Evolutionary conservation across 1,284 basidiomycete species (phyloP).

Genomic region (Rhodotorula sp.): DNA sequence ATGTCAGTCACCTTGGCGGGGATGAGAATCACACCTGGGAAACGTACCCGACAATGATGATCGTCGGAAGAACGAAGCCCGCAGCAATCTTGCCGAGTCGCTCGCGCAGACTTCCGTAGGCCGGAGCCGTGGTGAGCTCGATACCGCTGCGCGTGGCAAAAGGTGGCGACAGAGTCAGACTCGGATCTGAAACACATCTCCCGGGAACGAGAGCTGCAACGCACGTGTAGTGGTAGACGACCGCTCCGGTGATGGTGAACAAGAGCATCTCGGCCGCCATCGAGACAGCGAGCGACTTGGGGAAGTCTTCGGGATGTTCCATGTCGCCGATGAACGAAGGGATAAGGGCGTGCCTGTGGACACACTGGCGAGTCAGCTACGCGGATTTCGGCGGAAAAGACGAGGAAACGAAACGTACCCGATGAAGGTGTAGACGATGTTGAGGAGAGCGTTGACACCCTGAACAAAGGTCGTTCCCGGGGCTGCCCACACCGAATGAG

Average conservation of each 20-base stretch:
- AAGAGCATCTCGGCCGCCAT: constrained; percentile 60
- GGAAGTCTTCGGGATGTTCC: constrained; percentile 63
- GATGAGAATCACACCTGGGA: too few relatives aligned
- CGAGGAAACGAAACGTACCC: not conserved
- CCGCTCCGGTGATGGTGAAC: constrained; percentile 62
- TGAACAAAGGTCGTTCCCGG: constrained; percentile 60
- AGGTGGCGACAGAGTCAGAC: not conserved
- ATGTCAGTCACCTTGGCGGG: not conserved
- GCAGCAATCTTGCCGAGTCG: constrained; percentile 44
- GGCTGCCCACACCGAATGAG: constrained; percentile 45
- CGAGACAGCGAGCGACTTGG: constrained; percentile 50
- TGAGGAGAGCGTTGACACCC: constrained; percentile 55
- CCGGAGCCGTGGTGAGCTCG: constrained; percentile 57
- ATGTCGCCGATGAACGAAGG: constrained; percentile 57
- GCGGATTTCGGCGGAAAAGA: constrained; percentile 49
- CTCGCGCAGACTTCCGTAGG: constrained; percentile 53
- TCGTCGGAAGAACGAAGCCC: constrained; percentile 57
- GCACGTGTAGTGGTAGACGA: constrained; percentile 56
- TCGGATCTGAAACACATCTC: not conserved
- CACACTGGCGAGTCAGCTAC: constrained; percentile 18
- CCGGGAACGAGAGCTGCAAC: not conserved
- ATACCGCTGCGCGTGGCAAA: constrained; percentile 48
- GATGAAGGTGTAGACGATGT: constrained; percentile 45
- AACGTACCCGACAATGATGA: constrained; percentile 52
- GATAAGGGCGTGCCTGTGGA: constrained; percentile 60